Conservation (phyloP, 768 basidiomycete genomes). For the Multifurca ochricompacta region DNA sequence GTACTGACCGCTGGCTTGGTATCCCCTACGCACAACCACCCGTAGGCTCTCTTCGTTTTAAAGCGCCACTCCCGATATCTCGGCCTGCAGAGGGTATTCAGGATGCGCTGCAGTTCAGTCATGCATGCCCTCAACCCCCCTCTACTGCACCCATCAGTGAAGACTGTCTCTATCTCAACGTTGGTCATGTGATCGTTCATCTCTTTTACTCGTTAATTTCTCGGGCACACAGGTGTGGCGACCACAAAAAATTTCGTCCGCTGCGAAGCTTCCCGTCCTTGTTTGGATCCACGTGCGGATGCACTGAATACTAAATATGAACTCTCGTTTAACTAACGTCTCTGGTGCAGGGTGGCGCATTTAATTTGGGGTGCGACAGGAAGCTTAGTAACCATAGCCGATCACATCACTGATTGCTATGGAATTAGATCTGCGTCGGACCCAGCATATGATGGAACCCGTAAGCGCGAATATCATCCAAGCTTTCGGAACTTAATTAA, state of each 20-base stretch:
- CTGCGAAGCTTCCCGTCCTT: conserved; percentile 27
- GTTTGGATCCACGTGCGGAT: conserved; percentile 31
- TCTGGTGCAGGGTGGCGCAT: conserved; percentile 39
- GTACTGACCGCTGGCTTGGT: conserved; percentile 50
- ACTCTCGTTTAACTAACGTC: neutral
- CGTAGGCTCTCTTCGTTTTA: conserved; percentile 47
- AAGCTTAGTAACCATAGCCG: conserved; percentile 32
- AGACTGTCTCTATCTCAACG: conserved; percentile 51
- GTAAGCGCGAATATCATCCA: conserved; percentile 26
- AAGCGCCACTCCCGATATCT: conserved; percentile 40
- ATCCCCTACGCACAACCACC: conserved; percentile 56
- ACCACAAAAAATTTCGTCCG: conserved; percentile 22
- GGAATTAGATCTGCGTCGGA: conserved; percentile 37
- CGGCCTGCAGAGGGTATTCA: conserved; percentile 27
- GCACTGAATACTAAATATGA: neutral
- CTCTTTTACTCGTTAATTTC: neutral
- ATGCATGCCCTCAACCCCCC: conserved; percentile 46
- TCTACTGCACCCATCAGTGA: conserved; percentile 39
- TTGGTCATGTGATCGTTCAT: conserved; percentile 18
- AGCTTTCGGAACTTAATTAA: neutral
- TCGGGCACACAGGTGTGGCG: conserved; percentile 25
- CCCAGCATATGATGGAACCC: conserved; percentile 38
- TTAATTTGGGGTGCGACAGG: conserved; percentile 32
- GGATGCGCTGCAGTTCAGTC: conserved; percentile 42
- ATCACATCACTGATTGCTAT: conserved; percentile 7